phyloP scores from a whole-genome alignment of 257 asterid genomes.

The Nicotiana knightiana region DNA sequence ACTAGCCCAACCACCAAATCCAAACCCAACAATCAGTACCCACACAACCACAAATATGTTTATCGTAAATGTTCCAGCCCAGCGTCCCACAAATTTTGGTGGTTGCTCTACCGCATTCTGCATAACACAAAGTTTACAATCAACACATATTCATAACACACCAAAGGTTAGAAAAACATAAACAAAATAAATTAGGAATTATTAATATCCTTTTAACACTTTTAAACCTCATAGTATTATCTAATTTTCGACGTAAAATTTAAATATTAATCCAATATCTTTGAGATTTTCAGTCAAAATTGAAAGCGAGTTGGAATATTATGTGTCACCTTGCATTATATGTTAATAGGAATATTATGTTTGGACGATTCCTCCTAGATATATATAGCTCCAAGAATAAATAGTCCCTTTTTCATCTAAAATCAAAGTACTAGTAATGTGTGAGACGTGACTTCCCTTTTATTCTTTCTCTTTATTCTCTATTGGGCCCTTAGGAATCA shows the following conservation, averaged over 20 bases:
- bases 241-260: background rate
- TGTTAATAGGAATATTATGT: background rate
- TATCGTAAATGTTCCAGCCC: slow-evolving; percentile 73
- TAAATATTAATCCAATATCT: background rate
- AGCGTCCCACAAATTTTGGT: slow-evolving; percentile 64
- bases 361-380: background rate
- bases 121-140: background rate
- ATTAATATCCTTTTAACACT: background rate
- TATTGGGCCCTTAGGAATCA: background rate
- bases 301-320: background rate
- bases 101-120: slow-evolving; percentile 98
- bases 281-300: background rate
- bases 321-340: background rate
- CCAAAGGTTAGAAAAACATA: background rate
- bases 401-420: background rate
- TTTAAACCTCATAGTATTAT: background rate
- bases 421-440: background rate
- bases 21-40: slow-evolving; percentile 85
- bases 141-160: background rate
- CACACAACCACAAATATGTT: slow-evolving; percentile 77
- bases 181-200: background rate
- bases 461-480: background rate
- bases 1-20: slow-evolving; percentile 98
- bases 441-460: background rate
- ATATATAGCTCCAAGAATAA: background rate